Base-by-base conservation (phyloP, 257 asterid genomes). In the Osmanthus fragrans region DNA sequence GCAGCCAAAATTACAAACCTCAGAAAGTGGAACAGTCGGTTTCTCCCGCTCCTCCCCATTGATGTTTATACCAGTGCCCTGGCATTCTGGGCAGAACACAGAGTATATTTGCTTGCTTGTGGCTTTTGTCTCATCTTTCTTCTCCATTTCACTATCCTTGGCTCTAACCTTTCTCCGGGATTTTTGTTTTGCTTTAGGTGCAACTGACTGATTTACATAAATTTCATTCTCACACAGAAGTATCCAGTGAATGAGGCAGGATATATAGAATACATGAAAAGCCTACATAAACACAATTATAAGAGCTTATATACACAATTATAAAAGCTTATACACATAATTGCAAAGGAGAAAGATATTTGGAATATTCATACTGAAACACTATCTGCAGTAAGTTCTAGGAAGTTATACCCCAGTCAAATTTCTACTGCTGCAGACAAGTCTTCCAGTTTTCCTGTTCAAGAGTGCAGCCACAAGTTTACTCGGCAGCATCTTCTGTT, bases 371-470 rank as follows among this genome's bases (percentile, higher is more conserved):
- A 81, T 12, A 34, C 37, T 11, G 29, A 72, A 54, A 40, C 16
- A 49, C 40, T 42, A 54, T 70, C 63, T 47, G 79, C 39, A 70
- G 12, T 64, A 39, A 11, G 65, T 60, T 67, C 36, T 5, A 72
- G 45, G 67, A 76, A 47, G 45, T 74, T 87, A 49, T 75, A 94
- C 98, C 94, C 99, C 99, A 47, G 96, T 89, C 56, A 77, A 71
- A 81, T 94, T 94, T 88, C 99, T 88, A 85, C 97, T 92, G 67
- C 99, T 91, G 89, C 99, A 94, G 67, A 77, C 92, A 80, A 94
- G 89, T 86, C 83, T 92, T 66, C 99, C 99, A 75, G 97, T 91
- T 65, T 76, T 91, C 87, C 76, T 84, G 87, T 90, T 94, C 73
- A 94, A 77, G 32, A 94, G 95, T 42, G 96, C 86, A 25, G 95